These are phyloP conservation scores for Geranium brycei DNA, from an alignment of 345 rosid genomes.

Conservation along the genomic window DNA sequence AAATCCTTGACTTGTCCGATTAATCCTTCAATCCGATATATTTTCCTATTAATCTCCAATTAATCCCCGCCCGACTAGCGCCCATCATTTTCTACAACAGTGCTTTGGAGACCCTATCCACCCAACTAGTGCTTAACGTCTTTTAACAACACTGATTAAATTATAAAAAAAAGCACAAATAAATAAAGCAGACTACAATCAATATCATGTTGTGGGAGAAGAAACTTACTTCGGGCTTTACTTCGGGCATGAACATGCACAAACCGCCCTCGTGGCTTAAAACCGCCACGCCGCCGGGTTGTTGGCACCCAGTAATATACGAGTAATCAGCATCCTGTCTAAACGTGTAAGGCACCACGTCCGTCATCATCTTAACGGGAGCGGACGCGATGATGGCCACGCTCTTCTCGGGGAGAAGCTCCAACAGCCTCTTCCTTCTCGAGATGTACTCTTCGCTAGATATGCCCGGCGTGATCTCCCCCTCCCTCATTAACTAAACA, in stretches of 20 bases:
- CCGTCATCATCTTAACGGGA: conserved; percentile 92
- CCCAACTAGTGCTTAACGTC: no score
- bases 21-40: no score
- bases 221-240: conserved; percentile 50
- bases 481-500: conserved; percentile 60
- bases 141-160: no score
- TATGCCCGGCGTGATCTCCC: conserved; percentile 86
- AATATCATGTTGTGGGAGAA: conserved; percentile 3
- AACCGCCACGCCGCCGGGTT: conserved; percentile 89
- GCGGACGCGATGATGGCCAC: conserved; percentile 78
- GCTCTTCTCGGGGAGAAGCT: conserved; percentile 63
- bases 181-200: no score
- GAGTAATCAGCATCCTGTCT: conserved; percentile 82
- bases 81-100: no score
- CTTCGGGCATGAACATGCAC: conserved; percentile 98
- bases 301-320: conserved; percentile 86
- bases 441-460: conserved; percentile 55
- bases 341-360: conserved; percentile 80
- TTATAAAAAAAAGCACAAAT: not conserved
- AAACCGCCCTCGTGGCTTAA: conserved; percentile 60
- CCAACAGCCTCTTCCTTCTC: conserved; percentile 59
- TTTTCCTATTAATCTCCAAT: no score
- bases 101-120: no score
- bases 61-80: no score
- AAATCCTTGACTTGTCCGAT: no score